phyloP scores from a whole-genome alignment of 306 rosid species.

The Dalbergia oliveri region DNA sequence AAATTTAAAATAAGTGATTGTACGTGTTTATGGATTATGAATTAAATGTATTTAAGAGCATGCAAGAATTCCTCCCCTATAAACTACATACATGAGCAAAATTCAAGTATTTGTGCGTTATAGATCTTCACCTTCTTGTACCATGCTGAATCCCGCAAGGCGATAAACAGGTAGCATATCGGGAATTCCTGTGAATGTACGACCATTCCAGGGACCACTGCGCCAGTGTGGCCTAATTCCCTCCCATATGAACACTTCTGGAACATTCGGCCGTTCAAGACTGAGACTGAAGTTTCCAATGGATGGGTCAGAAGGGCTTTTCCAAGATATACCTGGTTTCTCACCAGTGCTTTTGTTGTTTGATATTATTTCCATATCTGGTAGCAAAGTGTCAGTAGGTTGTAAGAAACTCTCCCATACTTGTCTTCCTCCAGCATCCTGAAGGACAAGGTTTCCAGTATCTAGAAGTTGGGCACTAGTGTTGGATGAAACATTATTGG shows the following conservation, averaged over 20 bases:
- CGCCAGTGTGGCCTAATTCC: conserved; percentile 40
- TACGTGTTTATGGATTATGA: no score
- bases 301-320: conserved; percentile 27
- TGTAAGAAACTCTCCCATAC: conserved; percentile 19
- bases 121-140: neutral
- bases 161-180: neutral
- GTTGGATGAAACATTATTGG: neutral
- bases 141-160: neutral
- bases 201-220: conserved; percentile 49
- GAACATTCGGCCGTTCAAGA: conserved; percentile 3
- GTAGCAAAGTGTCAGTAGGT: neutral
- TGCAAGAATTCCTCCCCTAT: no score
- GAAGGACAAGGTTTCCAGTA: conserved; percentile 15
- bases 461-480: neutral
- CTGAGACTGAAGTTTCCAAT: neutral
- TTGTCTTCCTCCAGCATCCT: neutral
- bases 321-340: conserved; percentile 11
- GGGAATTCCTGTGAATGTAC: conserved; percentile 40
- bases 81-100: no score
- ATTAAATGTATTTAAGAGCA: no score
- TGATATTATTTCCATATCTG: neutral
- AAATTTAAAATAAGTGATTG: no score
- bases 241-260: conserved; percentile 43
- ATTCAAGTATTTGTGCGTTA: no score
- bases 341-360: conserved; percentile 13